These are phyloP conservation scores for Talaromyces funiculosus DNA, from an alignment of 2,329 filamentous ascomycete species.

Conservation along the genomic window DNA sequence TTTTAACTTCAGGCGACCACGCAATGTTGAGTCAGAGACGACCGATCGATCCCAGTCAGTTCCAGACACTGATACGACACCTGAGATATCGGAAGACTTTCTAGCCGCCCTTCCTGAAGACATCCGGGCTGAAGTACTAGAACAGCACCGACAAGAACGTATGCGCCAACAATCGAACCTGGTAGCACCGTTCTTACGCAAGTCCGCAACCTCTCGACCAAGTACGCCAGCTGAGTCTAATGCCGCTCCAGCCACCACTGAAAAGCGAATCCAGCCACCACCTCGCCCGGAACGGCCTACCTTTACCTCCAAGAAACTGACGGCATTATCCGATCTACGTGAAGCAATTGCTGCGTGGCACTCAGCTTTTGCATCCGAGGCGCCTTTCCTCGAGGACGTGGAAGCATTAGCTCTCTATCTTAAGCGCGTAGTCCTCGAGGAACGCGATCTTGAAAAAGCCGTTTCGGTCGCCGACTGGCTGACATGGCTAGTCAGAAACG, in stretches of 20 bases:
- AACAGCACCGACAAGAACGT: conserved; percentile 61
- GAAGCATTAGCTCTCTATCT: conserved; percentile 69
- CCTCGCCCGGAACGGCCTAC: conserved; percentile 51
- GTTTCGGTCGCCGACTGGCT: conserved; percentile 64
- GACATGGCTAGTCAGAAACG: conserved; percentile 35
- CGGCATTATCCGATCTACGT: conserved; percentile 58
- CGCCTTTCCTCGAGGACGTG: conserved; percentile 74
- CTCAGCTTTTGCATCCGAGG: conserved; percentile 62
- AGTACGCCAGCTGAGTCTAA: conserved; percentile 15
- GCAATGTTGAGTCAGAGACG: conserved; percentile 16
- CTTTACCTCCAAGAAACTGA: conserved; percentile 57
- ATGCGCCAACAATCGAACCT: conserved; percentile 52
- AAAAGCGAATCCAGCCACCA: conserved; percentile 36
- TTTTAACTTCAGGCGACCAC: conserved; percentile 50
- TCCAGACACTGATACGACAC: conserved; percentile 24
- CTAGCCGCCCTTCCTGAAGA: conserved; percentile 78
- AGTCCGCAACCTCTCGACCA: conserved; percentile 13
- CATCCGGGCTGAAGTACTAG: conserved; percentile 69
- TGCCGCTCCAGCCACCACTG: conserved; percentile 13
- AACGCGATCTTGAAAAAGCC: conserved; percentile 72
- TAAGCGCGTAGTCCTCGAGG: conserved; percentile 63
- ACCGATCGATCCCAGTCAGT: conserved; percentile 22
- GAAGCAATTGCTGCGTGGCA: conserved; percentile 74
- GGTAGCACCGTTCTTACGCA: conserved; percentile 21
- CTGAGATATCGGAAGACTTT: conserved; percentile 61